phyloP scores from a whole-genome alignment of 345 rosid genomes.

The Gynandropsis gynandra region DNA sequence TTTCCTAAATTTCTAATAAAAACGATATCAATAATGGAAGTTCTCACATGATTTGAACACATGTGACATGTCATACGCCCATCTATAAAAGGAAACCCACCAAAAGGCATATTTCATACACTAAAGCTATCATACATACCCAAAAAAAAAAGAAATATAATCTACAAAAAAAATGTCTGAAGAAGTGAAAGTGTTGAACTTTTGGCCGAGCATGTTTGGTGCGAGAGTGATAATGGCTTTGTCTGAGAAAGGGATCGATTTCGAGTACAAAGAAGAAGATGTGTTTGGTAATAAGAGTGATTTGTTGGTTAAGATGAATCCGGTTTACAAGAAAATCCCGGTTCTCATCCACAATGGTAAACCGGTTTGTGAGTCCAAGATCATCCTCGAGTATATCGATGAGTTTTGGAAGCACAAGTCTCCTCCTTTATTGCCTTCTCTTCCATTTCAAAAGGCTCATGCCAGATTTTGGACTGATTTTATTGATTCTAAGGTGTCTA shows the following conservation, averaged over 20 bases:
- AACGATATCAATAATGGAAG: too few relatives aligned
- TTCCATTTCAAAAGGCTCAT: constrained; percentile 23
- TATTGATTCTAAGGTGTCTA: constrained; percentile 30
- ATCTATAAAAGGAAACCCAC: too few relatives aligned
- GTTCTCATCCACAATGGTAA: constrained; percentile 29
- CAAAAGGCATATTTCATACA: too few relatives aligned
- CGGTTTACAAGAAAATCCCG: constrained; percentile 29
- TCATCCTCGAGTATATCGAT: constrained; percentile 29
- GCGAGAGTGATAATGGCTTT: constrained; percentile 31
- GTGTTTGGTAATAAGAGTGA: constrained; percentile 25
- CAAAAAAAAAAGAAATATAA: neutral
- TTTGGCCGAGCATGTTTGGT: constrained; percentile 35
- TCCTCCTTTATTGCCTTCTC: constrained; percentile 22
- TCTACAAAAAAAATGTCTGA: constrained; percentile 17
- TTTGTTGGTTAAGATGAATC: constrained; percentile 25
- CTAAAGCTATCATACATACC: constrained; percentile 3
- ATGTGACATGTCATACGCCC: too few relatives aligned
- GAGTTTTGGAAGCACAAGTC: constrained; percentile 26
- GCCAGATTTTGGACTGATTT: constrained; percentile 27
- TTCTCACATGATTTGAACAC: too few relatives aligned
- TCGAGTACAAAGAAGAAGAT: constrained; percentile 30
- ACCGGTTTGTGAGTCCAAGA: constrained; percentile 29
- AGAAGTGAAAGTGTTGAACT: constrained; percentile 27
- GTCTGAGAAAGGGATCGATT: constrained; percentile 25
- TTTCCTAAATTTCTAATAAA: too few relatives aligned